phyloP scores from a whole-genome alignment of 805 yeast genomes.

The Hyphopichia homilentoma region DNA sequence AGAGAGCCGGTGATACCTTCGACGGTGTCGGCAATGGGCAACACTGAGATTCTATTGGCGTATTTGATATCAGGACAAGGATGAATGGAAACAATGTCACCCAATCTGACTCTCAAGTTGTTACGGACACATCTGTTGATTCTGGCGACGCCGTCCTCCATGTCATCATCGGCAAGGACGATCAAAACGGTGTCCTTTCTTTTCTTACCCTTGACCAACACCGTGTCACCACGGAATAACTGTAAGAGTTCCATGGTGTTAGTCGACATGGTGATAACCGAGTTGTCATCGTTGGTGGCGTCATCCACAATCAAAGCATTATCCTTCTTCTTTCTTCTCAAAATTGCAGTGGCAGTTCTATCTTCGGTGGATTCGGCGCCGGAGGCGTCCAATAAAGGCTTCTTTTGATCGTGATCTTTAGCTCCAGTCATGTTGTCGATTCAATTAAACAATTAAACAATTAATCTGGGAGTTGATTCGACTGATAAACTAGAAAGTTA shows the following conservation, averaged over 20 bases:
- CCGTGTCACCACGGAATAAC: constrained; percentile 97
- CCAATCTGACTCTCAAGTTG: constrained; percentile 89
- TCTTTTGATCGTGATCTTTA: constrained; percentile 16
- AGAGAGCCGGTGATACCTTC: constrained; percentile 97
- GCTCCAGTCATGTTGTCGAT: not conserved
- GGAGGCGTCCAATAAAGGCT: constrained; percentile 51
- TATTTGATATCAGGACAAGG: constrained; percentile 98
- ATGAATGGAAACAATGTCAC: constrained; percentile 86
- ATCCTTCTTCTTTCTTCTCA: constrained; percentile 96
- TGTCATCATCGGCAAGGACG: constrained; percentile 93
- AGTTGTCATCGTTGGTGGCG: constrained; percentile 95
- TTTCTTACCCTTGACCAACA: constrained; percentile 94
- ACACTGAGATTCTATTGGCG: constrained; percentile 88
- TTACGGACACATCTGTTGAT: constrained; percentile 94
- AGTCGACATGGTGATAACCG: constrained; percentile 92
- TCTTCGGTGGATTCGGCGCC: constrained; percentile 59
- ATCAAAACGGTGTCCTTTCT: constrained; percentile 95
- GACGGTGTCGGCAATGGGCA: constrained; percentile 97
- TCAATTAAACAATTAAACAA: too few species aligned
- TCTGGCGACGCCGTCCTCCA: constrained; percentile 93
- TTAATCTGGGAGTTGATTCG: too few species aligned
- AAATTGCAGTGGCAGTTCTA: constrained; percentile 92
- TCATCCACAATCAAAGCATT: constrained; percentile 94
- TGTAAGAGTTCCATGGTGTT: constrained; percentile 93
- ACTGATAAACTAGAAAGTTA: too few species aligned